Evolutionary conservation across 306 rosid species (phyloP).

Genomic region (Trichosanthes truncata): DNA sequence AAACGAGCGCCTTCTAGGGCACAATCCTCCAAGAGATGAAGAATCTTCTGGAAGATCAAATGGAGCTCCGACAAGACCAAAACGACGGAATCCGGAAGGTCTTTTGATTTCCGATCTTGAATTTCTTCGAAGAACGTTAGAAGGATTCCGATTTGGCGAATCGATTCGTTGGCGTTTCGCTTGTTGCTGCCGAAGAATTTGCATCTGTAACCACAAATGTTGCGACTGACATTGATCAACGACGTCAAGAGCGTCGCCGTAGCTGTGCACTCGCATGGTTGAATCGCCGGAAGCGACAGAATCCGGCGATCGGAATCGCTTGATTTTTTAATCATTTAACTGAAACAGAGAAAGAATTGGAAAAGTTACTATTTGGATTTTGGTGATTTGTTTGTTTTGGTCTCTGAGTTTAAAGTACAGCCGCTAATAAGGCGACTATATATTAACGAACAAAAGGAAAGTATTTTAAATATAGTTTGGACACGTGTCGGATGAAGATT

Average conservation of each 20-base stretch:
- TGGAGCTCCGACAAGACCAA: conserved; percentile 60
- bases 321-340: conserved; percentile 31
- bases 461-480: not conserved
- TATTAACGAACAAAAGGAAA: conserved; percentile 8
- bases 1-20: conserved; percentile 46
- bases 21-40: conserved; percentile 43
- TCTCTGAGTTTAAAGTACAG: not conserved
- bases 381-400: not conserved
- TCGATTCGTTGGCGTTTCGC: conserved; percentile 31
- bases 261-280: conserved; percentile 35
- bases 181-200: conserved; percentile 34
- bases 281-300: conserved; percentile 59
- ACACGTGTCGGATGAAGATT: conserved; percentile 35
- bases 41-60: conserved; percentile 52
- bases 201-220: conserved; percentile 26
- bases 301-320: conserved; percentile 56
- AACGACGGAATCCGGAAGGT: conserved; percentile 20
- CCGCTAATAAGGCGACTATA: not conserved
- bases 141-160: conserved; percentile 38
- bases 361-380: conserved; percentile 5
- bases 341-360: not conserved
- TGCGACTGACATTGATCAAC: conserved; percentile 23
- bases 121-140: conserved; percentile 47
- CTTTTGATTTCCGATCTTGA: conserved; percentile 4
- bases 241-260: conserved; percentile 37